phyloP scores from a whole-genome alignment of 1,139 yeast species.

The Suhomyces anneliseae region DNA sequence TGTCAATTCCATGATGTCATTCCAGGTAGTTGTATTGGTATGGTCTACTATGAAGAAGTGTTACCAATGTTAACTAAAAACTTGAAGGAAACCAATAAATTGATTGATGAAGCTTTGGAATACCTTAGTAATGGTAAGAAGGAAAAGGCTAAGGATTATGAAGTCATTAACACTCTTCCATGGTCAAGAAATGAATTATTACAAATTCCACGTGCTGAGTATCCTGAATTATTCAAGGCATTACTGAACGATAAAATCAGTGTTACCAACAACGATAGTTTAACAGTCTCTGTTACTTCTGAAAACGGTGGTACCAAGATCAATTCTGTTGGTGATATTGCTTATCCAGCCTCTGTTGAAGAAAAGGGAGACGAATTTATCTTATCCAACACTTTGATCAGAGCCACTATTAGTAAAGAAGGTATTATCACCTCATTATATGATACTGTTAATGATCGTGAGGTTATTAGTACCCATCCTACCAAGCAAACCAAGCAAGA shows the following conservation, averaged over 20 bases:
- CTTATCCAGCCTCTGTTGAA: constrained; percentile 49
- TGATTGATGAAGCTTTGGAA: constrained; percentile 53
- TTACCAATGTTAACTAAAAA: constrained; percentile 69
- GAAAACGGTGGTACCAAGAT: constrained; percentile 18
- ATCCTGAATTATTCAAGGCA: constrained; percentile 12
- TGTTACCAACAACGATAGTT: constrained; percentile 1
- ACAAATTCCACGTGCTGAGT: constrained; percentile 23
- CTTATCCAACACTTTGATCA: constrained; percentile 60
- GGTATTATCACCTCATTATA: constrained; percentile 71
- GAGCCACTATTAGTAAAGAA: constrained; percentile 54
- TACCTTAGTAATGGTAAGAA: constrained; percentile 10
- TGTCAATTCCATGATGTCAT: constrained; percentile 97
- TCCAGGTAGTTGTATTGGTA: constrained; percentile 94
- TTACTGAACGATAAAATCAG: constrained; percentile 2
- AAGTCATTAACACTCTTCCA: constrained; percentile 60
- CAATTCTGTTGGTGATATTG: constrained; percentile 23
- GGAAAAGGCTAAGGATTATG: constrained; percentile 15
- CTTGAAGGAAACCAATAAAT: constrained; percentile 49
- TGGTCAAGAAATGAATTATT: constrained; percentile 65
- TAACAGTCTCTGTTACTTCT: constrained; percentile 15
- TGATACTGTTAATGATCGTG: constrained; percentile 62
- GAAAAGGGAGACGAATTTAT: constrained; percentile 43
- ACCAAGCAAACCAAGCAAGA: constrained; percentile 46
- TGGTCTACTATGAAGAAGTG: constrained; percentile 93
- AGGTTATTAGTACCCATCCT: constrained; percentile 59